Evolutionary conservation across 2,329 filamentous ascomycete species (phyloP), one percentile per base, ranked within the genome.

Genomic region (Sporothrix inflata): DNA sequence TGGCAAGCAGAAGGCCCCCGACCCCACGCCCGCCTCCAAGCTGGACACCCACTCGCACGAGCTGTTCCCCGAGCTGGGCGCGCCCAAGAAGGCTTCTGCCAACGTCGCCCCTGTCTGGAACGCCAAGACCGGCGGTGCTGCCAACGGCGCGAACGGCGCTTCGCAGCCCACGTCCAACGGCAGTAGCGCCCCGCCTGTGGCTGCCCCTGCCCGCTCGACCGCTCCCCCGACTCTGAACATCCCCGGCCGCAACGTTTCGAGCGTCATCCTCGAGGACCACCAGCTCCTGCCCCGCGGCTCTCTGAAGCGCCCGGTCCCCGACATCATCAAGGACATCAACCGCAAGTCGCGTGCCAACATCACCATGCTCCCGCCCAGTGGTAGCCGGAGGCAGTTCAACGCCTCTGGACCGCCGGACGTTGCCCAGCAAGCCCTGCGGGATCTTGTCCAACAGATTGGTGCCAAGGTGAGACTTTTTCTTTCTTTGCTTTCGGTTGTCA

Each of bases 311-410:
- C 93, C 95, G 8, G 86, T 98, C 69, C 85, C 89, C 42, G 95
- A 98, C 76, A 91, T 96, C 75, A 85, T 98, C 79, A 92, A 93
- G 80, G 94, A 98, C 76, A 93, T 98, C 83, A 98, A 97, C 83
- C 93, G 92, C 82, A 93, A 92, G 79, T 97, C 93, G 74, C 94
- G 95, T 80, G 94, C 94, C 73, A 93, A 90, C 76, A 89, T 99
- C 76, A 91, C 92, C 76, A 91, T 94, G 86, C 89, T 89, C 73
- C 88, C 89, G 73, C 89, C 90, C n/a, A 87, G 90, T 74, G 90
- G 89, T 75, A 93, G 92, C 27, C 87, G 88, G 49, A 86, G 94
- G 76, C 90, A 91, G 77, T 97, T 99, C 79, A 92, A 95, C 81
- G 94, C 94, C 65, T 91, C 90, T 75, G 95, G 96, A 72, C 91